Conservation (phyloP, 441 rosid species). For the Rhodomyrtus psidioides region DNA sequence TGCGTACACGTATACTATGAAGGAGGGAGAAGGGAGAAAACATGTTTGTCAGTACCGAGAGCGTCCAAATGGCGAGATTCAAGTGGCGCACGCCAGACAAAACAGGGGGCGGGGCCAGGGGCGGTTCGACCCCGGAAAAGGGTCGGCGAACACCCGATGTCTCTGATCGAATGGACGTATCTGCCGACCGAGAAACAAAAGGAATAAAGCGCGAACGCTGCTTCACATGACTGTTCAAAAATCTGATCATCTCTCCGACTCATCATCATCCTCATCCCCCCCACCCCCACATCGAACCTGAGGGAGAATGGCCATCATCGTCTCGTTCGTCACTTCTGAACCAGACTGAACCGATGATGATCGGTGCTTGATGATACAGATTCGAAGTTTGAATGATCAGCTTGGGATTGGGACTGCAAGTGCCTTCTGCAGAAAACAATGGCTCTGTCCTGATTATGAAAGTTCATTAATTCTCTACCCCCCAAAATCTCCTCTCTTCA, state of each 20-base stretch:
- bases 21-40: neutral
- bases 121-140: neutral
- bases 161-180: neutral
- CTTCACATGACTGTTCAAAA: neutral
- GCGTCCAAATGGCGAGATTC: neutral
- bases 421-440: neutral
- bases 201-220: slow-evolving; percentile 18
- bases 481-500: too few relatives aligned
- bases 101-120: slow-evolving; percentile 18
- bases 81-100: slow-evolving; percentile 13
- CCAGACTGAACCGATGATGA: neutral
- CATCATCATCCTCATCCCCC: neutral
- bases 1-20: neutral
- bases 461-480: neutral
- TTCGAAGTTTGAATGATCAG: too few relatives aligned
- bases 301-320: too few relatives aligned
- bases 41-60: neutral
- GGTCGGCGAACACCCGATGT: slow-evolving; percentile 5
- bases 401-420: neutral
- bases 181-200: slow-evolving; percentile 26
- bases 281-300: too few relatives aligned
- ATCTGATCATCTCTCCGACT: neutral
- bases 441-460: neutral
- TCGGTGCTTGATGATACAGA: neutral
- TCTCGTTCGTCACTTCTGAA: neutral